A percentile compares a stretch with the other conserved stretches of the same genome.
These are phyloP conservation scores for Beauveria rudraprayagi DNA, from an alignment of 2,329 filamentous ascomycete genomes.

Conservation along the genomic window DNA sequence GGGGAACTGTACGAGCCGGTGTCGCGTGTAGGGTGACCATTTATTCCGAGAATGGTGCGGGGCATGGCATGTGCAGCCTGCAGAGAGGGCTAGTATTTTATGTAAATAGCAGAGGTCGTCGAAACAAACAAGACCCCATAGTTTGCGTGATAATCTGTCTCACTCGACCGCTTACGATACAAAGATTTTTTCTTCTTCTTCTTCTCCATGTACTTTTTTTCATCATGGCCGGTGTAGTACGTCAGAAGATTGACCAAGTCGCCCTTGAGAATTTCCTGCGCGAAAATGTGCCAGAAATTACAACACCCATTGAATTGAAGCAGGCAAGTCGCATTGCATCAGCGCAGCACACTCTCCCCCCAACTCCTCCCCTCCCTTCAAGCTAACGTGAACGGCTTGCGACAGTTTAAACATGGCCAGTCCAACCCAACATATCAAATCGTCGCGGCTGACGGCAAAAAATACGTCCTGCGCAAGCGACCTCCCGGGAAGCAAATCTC, in stretches of 20 bases:
- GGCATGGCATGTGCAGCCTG: neutral
- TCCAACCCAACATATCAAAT: constrained; percentile 11
- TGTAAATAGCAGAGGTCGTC: neutral
- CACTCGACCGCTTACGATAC: neutral
- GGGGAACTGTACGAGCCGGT: neutral
- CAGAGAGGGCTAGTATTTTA: neutral
- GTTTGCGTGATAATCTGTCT: neutral
- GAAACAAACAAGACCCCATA: neutral
- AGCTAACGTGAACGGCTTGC: neutral
- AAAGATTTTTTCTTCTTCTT: neutral
- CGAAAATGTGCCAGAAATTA: constrained; percentile 6
- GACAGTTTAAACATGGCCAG: constrained; percentile 8
- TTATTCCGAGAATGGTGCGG: neutral
- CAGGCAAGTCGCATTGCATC: neutral
- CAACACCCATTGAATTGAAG: constrained; percentile 4
- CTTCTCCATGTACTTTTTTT: neutral
- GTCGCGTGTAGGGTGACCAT: neutral
- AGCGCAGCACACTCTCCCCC: neutral
- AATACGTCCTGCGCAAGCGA: constrained; percentile 75
- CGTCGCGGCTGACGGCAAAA: neutral
- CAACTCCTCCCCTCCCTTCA: neutral
- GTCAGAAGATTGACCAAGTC: constrained; percentile 9
- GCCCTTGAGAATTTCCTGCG: neutral
- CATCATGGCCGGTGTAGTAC: constrained; percentile 9
- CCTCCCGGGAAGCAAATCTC: constrained; percentile 78